phyloP scores from a whole-genome alignment of 1,284 basidiomycete genomes.

The Puccinia coronata region DNA sequence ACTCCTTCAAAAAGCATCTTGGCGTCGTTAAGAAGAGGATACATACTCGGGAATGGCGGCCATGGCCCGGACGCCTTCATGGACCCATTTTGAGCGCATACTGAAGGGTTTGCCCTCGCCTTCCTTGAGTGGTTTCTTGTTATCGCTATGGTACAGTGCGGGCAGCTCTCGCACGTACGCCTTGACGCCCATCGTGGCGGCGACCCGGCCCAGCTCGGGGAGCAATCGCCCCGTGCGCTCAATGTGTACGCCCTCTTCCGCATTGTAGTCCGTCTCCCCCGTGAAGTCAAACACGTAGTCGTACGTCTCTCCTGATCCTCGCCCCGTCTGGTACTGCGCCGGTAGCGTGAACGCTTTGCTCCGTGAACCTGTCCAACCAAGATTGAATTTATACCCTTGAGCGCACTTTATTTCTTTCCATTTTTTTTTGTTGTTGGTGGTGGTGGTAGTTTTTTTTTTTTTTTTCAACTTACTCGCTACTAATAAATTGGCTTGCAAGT shows the following conservation, averaged over 20 bases:
- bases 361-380: constrained; percentile 18
- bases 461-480: constrained; percentile 27
- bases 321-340: constrained; percentile 10
- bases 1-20: not conserved
- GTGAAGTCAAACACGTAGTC: constrained; percentile 50
- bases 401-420: no score
- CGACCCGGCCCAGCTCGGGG: constrained; percentile 43
- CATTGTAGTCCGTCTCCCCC: constrained; percentile 50
- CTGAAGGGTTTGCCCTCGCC: constrained; percentile 50
- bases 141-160: constrained; percentile 41
- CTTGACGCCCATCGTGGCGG: constrained; percentile 33
- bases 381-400: constrained; percentile 8
- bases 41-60: constrained; percentile 44
- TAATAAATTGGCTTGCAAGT: constrained; percentile 52
- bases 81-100: constrained; percentile 49
- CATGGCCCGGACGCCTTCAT: constrained; percentile 50
- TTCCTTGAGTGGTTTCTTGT: constrained; percentile 50
- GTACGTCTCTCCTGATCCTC: constrained; percentile 30
- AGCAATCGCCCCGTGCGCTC: constrained; percentile 47
- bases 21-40: not conserved
- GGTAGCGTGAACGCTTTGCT: constrained; percentile 47
- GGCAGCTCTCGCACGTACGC: constrained; percentile 48
- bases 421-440: not conserved
- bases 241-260: constrained; percentile 47
- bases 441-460: not conserved